Evolutionary conservation across 768 basidiomycete genomes (phyloP).

Genomic region (Podaxis sp.): DNA sequence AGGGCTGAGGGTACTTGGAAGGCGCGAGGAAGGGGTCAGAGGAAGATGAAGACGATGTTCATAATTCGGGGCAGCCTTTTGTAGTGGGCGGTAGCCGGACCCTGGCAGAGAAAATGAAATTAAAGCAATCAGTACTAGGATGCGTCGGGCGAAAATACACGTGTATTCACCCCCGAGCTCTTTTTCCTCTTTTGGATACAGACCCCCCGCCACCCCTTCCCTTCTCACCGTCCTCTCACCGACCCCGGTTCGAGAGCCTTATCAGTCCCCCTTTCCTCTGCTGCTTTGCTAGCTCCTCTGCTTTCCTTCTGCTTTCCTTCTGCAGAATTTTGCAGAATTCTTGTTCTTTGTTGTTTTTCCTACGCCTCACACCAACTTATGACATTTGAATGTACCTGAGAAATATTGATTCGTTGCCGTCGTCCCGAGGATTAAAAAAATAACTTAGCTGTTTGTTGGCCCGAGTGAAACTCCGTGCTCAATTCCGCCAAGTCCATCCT

Average conservation of each 20-base stretch:
- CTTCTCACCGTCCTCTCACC: constrained; percentile 1
- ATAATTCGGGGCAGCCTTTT: constrained; percentile 36
- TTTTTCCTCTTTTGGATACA: constrained; percentile 26
- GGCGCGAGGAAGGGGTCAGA: constrained; percentile 26
- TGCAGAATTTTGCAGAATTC: not conserved
- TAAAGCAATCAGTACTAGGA: constrained; percentile 39
- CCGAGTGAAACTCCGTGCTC: not conserved
- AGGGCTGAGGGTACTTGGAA: constrained; percentile 21
- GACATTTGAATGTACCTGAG: constrained; percentile 9
- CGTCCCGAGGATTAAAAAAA: not conserved
- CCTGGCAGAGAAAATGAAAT: constrained; percentile 51
- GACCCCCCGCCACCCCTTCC: constrained; percentile 19
- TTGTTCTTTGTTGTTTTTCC: not conserved
- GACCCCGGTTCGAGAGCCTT: not conserved
- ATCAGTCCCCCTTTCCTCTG: not conserved
- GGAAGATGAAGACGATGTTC: constrained; percentile 23
- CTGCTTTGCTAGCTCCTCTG: not conserved
- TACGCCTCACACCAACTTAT: not conserved
- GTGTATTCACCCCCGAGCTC: constrained; percentile 65
- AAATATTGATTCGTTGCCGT: constrained; percentile 1
- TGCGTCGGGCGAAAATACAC: constrained; percentile 72
- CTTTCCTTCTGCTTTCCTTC: not conserved
- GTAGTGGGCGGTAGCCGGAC: constrained; percentile 43
- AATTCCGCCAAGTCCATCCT: constrained; percentile 3
- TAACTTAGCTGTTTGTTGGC: not conserved